Base-by-base conservation (phyloP, 2,329 filamentous ascomycete species). In the Cordyceps cateniannulata region DNA sequence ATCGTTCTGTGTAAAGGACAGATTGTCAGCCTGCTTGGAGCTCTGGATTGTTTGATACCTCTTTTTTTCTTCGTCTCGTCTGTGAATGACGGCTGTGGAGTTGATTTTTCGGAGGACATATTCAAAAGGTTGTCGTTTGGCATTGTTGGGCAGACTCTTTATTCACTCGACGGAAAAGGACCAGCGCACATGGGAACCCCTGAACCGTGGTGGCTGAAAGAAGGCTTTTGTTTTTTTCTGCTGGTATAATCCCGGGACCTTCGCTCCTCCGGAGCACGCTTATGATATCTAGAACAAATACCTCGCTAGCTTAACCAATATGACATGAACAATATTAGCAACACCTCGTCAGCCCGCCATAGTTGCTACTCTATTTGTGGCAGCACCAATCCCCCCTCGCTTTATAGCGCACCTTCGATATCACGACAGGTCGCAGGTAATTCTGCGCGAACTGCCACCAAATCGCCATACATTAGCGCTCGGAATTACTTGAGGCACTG, bases 241-340 rank as follows among this genome's bases (percentile, higher is more conserved):
- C 9, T 9, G 6, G 47, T 22, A 32, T 55, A 20, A 40, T 29
- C 1, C 20, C 16, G 10, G 27, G 42, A 22, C 4, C n/a, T n/a
- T 29, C 9, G 25, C 40, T 18, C 6, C 12, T 22, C 22, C 10
- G 12, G 25, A 47, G 18, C 18, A 24, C 52, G 40, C 40, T 55
- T 12, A 45, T 35, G 12, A 45, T 24, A 32, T 22, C 4, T 45
- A 20, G 40, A 18, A 35, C n/a, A 22, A 45, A 27, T n/a, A 12
- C 25, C n/a, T 55, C 52, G 52, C 52, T 55, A 55, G 52, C 40
- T 45, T 55, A 45, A 14, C 52, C 32, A 32, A 55, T 55, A 32
- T n/a, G 18, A 54, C 38, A 24, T 55, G 52, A 12, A 47, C 18
- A 45, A 55, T 35, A 55, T 9, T 29, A 20, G 9, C 16, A 42